Conservation (phyloP, 148 eudicot genomes). For the Rhododendron williamsianum region DNA sequence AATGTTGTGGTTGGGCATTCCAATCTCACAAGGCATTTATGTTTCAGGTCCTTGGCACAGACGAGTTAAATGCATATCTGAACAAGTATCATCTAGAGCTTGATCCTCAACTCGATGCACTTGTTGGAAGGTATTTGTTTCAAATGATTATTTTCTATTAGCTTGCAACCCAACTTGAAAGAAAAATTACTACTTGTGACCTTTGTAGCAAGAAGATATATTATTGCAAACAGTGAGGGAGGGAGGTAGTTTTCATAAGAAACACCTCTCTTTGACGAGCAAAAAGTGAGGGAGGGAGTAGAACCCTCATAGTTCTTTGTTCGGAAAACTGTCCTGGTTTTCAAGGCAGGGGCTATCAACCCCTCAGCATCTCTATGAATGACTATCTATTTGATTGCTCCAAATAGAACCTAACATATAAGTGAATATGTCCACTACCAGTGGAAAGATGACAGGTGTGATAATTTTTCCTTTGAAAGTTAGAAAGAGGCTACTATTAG, state of each 20-base stretch:
- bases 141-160: neutral
- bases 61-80: constrained; percentile 38
- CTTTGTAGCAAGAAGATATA: neutral
- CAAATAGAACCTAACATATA: neutral
- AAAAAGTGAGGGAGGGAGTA: neutral
- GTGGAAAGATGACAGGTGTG: neutral
- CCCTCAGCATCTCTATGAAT: neutral
- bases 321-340: neutral
- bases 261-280: neutral
- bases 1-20: neutral
- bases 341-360: neutral
- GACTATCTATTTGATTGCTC: neutral
- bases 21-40: neutral
- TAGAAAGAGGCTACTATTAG: neutral
- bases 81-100: constrained; percentile 35
- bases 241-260: neutral
- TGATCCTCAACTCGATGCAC: constrained; percentile 43
- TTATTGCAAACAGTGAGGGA: neutral
- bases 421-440: neutral
- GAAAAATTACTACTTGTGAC: neutral
- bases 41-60: constrained; percentile 40
- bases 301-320: neutral
- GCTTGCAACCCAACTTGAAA: neutral
- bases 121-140: constrained; percentile 31
- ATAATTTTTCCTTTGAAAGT: neutral